A percentile compares a stretch with the other conserved stretches of the same genome.
Conservation (phyloP, 805 yeast species). For the Candida lessepsii region DNA sequence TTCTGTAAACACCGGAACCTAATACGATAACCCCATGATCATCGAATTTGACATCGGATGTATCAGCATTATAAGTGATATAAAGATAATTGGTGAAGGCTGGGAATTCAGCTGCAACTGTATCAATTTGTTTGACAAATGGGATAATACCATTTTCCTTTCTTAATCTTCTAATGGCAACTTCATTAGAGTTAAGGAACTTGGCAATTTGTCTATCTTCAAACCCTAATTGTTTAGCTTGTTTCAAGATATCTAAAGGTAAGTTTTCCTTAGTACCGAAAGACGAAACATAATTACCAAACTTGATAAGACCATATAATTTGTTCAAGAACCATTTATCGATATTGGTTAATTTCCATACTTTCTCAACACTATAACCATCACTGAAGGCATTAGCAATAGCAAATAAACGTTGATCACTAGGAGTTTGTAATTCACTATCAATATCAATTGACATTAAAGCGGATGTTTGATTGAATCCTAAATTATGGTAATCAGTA, state of each 20-base stretch:
- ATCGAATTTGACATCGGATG: constrained; percentile 82
- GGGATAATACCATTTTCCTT: constrained; percentile 85
- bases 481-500: constrained; percentile 92
- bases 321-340: constrained; percentile 97
- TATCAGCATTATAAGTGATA: constrained; percentile 89
- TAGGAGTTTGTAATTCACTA: constrained; percentile 89
- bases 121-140: constrained; percentile 94
- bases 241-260: constrained; percentile 62
- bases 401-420: constrained; percentile 96
- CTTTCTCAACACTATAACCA: constrained; percentile 88
- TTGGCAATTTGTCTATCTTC: constrained; percentile 96
- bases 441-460: constrained; percentile 91
- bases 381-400: constrained; percentile 89
- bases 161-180: constrained; percentile 86
- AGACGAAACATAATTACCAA: constrained; percentile 60
- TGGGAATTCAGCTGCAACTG: constrained; percentile 99
- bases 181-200: constrained; percentile 84
- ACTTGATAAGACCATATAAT: constrained; percentile 69
- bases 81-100: constrained; percentile 93
- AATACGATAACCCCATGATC: constrained; percentile 94
- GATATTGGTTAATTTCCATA: constrained; percentile 87
- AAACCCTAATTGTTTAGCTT: constrained; percentile 95
- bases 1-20: constrained; percentile 98
- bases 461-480: constrained; percentile 83
- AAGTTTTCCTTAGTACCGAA: constrained; percentile 58